Conservation (phyloP, 345 rosid species). For the Laguncularia racemosa region DNA sequence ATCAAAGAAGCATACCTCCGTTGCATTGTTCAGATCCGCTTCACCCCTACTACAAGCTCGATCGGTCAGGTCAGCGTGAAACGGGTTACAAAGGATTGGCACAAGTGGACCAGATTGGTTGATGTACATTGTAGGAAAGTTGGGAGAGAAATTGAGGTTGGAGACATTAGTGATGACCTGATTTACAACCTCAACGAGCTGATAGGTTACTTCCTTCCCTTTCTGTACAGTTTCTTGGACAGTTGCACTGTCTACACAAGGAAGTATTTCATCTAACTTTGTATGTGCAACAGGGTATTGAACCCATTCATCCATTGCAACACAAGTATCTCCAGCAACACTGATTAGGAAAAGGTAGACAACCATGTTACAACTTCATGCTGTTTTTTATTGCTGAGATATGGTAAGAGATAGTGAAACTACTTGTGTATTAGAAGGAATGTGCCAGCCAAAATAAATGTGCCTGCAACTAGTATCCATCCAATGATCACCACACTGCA, state of each 20-base stretch:
- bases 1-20: conserved; percentile 38
- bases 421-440: conserved; percentile 93
- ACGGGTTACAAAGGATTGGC: conserved; percentile 84
- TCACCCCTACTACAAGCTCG: conserved; percentile 70
- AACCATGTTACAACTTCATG: neutral
- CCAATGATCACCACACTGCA: conserved; percentile 73
- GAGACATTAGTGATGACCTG: conserved; percentile 91
- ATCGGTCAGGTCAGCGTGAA: conserved; percentile 42
- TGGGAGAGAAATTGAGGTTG: conserved; percentile 87
- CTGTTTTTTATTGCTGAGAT: neutral
- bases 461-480: conserved; percentile 88
- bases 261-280: conserved; percentile 75
- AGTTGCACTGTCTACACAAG: conserved; percentile 73
- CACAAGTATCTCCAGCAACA: conserved; percentile 82
- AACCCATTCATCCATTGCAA: conserved; percentile 82
- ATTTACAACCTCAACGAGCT: conserved; percentile 71
- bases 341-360: conserved; percentile 19
- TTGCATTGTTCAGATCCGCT: conserved; percentile 66
- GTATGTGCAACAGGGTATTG: conserved; percentile 77
- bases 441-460: conserved; percentile 77
- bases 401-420: neutral
- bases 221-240: conserved; percentile 62
- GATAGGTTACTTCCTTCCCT: conserved; percentile 69
- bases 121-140: conserved; percentile 59
- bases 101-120: conserved; percentile 90